Evolutionary conservation across 371 early-diverging fungal species (phyloP), one percentile per base, ranked within the genome.

Genomic region (Mortierella sp.): DNA sequence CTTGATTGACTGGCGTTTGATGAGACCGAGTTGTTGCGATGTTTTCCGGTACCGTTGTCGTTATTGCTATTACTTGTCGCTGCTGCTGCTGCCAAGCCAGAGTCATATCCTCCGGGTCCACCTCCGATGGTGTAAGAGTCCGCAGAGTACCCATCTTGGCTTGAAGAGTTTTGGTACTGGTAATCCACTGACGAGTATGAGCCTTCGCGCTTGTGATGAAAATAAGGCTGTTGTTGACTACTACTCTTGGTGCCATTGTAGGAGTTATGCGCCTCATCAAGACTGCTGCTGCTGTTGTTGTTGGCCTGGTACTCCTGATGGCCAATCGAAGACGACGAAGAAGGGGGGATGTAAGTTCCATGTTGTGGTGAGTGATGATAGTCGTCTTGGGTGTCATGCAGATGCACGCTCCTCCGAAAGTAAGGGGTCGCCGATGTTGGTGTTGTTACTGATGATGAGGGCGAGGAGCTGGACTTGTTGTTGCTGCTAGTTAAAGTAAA

Each of bases 21-120:
- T 1, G 84, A 84, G 16, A 84, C 50, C 10, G 81, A 81, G 68
- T 81, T 84, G 71, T 84, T 78, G 77, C 84, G 84, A 44, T 79
- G 76, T 16, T 84, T 84, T 44, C 21, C 34, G 34, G 19, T 19
- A 21, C 34, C 31, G 19, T 26, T 26, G 58, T 26, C 13, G 28
- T 10, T 28, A 34, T 10, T 19, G 8, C 34, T 34, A 14, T 60
- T 57, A 13, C 13, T 14, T 16, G 16, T 16, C 38, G 38, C 5
- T 73, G 52, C n/a, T 68, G 54, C 52, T 44, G 60, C 14, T 65
- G 34, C 7, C 14, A 26, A 54, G 65, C 60, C 68, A 52, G 74
- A n/a, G 60, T 70, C 73, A 65, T 65, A 24, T 34, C 24, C 19
- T 38, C 34, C 31, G 48, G 26, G 8, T 55, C 73, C 55, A 54